These are phyloP conservation scores for Venturia effusa DNA, from an alignment of 2,329 filamentous ascomycete species.

Conservation along the genomic window DNA sequence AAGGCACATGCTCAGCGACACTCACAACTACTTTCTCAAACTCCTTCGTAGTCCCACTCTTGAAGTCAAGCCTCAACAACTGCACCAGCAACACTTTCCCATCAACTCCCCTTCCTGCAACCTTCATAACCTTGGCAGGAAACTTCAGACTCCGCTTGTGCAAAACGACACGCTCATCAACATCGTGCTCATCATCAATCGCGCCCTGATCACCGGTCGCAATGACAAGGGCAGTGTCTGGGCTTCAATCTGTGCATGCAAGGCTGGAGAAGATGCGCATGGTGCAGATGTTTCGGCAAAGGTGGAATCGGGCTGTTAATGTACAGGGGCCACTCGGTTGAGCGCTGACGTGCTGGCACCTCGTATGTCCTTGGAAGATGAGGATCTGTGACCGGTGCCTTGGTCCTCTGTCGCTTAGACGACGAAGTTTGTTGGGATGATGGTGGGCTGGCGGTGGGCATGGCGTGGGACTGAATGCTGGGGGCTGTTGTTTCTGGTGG, in stretches of 20 bases:
- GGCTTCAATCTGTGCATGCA: background rate
- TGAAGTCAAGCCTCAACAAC: background rate
- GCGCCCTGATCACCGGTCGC: background rate
- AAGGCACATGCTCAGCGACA: background rate
- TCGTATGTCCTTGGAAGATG: background rate
- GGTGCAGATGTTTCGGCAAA: background rate
- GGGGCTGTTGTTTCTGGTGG: background rate
- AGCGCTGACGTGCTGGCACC: background rate
- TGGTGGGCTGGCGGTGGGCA: background rate
- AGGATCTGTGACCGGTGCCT: background rate
- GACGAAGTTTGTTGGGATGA: background rate
- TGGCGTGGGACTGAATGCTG: background rate
- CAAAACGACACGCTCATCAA: background rate
- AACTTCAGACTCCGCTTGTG: background rate
- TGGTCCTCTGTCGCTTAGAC: background rate
- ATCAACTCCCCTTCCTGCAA: background rate
- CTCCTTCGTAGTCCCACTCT: background rate
- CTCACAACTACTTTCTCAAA: background rate
- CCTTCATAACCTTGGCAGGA: background rate
- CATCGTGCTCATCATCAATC: background rate
- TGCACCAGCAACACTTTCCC: background rate
- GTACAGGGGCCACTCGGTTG: background rate
- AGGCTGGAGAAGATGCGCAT: background rate
- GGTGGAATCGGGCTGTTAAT: background rate
- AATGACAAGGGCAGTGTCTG: background rate